Evolutionary conservation across 2,329 filamentous ascomycete genomes (phyloP).

Genomic region (Hyphodiscus sp.): DNA sequence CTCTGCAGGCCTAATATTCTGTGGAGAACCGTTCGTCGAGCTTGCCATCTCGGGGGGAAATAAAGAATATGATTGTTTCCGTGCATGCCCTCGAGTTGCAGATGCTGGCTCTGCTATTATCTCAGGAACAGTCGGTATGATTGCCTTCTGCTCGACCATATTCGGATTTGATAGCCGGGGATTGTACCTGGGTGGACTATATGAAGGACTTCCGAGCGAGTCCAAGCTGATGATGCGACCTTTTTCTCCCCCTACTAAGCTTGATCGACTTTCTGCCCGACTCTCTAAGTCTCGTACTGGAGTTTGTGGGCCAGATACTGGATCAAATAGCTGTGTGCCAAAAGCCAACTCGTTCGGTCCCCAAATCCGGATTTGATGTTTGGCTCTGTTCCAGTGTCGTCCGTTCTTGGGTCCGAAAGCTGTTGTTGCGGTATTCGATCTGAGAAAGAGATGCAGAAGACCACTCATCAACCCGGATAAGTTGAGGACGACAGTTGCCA

Average conservation of each 20-base stretch:
- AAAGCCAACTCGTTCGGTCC: conserved; percentile 33
- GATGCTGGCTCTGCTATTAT: conserved; percentile 1
- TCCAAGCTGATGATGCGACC: conserved; percentile 17
- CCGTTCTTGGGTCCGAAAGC: conserved; percentile 42
- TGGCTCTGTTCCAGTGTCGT: conserved; percentile 42
- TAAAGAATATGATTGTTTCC: conserved; percentile 26
- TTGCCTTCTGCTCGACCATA: background rate
- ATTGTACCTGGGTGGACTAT: conserved; percentile 12
- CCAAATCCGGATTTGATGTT: conserved; percentile 43
- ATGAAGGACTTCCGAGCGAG: conserved; percentile 13
- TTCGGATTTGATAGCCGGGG: conserved; percentile 5
- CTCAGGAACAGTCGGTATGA: background rate
- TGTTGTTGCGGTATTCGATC: conserved; percentile 53
- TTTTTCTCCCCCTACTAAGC: conserved; percentile 23
- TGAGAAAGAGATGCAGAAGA: conserved; percentile 59
- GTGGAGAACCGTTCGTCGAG: conserved; percentile 2
- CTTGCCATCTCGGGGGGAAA: conserved; percentile 21
- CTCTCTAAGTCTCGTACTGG: conserved; percentile 9
- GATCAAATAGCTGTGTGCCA: conserved; percentile 22
- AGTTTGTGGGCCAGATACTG: conserved; percentile 19
- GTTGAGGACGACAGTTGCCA: conserved; percentile 60
- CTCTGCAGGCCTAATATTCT: conserved; percentile 9
- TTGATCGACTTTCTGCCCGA: conserved; percentile 17
- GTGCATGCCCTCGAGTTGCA: conserved; percentile 10
- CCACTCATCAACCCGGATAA: conserved; percentile 59